Conservation (phyloP, 257 asterid genomes). For the Avicennia marina region DNA sequence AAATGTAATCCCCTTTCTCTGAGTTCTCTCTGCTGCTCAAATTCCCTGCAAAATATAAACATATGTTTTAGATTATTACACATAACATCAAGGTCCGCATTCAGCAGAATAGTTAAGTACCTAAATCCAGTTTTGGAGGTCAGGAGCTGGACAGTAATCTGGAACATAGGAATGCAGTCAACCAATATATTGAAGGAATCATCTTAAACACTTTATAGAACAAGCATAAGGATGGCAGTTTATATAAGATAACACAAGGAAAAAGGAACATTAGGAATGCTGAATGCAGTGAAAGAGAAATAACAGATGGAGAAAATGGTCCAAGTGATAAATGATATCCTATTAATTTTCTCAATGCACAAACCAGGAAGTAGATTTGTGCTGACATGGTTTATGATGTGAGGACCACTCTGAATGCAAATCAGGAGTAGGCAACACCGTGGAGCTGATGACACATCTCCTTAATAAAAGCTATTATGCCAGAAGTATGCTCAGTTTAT, state of each 20-base stretch:
- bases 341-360: too few relatives aligned
- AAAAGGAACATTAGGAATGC: background rate
- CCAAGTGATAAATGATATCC: background rate
- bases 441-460: too few relatives aligned
- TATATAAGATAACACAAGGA: slow-evolving; percentile 1
- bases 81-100: slow-evolving; percentile 16
- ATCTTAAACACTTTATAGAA: slow-evolving; percentile 4
- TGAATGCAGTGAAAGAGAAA: too few relatives aligned
- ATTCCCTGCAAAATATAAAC: slow-evolving; percentile 57
- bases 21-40: slow-evolving; percentile 98
- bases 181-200: slow-evolving; percentile 16
- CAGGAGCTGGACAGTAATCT: slow-evolving; percentile 90
- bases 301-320: background rate
- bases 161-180: slow-evolving; percentile 31
- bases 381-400: too few relatives aligned
- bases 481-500: too few relatives aligned
- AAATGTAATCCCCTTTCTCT: slow-evolving; percentile 79
- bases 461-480: too few relatives aligned
- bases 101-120: slow-evolving; percentile 36
- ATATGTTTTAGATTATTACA: slow-evolving; percentile 20
- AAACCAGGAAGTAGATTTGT: too few relatives aligned
- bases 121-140: slow-evolving; percentile 99
- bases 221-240: background rate
- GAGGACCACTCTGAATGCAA: too few relatives aligned
- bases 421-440: too few relatives aligned